phyloP scores from a whole-genome alignment of 495 filamentous ascomycete genomes.

The Aspergillus coremiiformis region DNA sequence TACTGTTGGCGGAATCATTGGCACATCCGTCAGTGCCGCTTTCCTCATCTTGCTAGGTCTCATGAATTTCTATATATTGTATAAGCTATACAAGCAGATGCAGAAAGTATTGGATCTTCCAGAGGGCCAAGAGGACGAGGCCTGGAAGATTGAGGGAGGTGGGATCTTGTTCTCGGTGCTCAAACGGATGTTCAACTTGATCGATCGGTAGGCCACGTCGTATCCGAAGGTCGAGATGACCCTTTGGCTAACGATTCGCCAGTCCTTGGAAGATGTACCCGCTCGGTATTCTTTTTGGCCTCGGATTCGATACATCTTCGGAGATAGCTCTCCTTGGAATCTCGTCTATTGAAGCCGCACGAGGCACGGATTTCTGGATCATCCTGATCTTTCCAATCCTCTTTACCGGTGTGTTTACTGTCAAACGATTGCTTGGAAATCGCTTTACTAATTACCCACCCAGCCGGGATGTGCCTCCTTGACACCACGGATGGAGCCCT shows the following conservation, averaged over 20 bases:
- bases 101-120: constrained; percentile 46
- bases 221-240: neutral
- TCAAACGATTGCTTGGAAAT: neutral
- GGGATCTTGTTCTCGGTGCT: constrained; percentile 69
- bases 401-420: constrained; percentile 61
- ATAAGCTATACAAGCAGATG: constrained; percentile 62
- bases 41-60: constrained; percentile 78
- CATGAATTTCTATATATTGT: constrained; percentile 80
- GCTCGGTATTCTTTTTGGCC: constrained; percentile 79
- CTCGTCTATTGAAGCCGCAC: constrained; percentile 72
- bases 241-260: neutral
- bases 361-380: constrained; percentile 86
- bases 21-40: constrained; percentile 68
- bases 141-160: constrained; percentile 64
- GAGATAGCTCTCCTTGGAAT: constrained; percentile 92
- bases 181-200: constrained; percentile 68
- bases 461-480: constrained; percentile 82
- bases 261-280: constrained; percentile 97
- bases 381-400: constrained; percentile 88
- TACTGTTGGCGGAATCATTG: constrained; percentile 76
- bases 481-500: constrained; percentile 88
- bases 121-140: constrained; percentile 48
- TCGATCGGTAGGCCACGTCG: constrained; percentile 51
- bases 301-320: constrained; percentile 93
- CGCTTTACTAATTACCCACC: neutral